phyloP scores from a whole-genome alignment of 169 alveolate species.

The Ichthyophthirius multifiliis region DNA sequence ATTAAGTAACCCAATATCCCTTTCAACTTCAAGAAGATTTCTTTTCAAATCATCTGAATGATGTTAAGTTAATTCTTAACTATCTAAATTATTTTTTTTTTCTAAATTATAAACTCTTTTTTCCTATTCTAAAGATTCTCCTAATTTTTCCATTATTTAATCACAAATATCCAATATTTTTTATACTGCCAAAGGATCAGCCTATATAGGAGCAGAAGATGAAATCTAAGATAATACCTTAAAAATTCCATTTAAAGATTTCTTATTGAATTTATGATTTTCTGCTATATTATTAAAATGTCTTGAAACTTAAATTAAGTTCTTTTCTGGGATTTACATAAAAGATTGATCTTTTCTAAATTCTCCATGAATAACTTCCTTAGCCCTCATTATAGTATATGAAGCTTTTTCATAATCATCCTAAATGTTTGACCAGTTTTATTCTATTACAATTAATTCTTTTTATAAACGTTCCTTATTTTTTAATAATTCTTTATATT shows the following conservation, averaged over 20 bases:
- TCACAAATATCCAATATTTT: constrained; percentile 16
- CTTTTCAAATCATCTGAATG: neutral
- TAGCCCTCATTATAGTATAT: too few species aligned
- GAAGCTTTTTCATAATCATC: too few species aligned
- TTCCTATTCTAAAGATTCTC: constrained; percentile 7
- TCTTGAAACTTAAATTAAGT: too few species aligned
- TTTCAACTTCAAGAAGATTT: neutral
- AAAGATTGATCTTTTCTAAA: too few species aligned
- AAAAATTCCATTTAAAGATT: neutral
- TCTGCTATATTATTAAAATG: too few species aligned
- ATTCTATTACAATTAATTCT: too few species aligned
- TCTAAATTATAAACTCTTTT: constrained; percentile 20
- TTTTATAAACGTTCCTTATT: too few species aligned
- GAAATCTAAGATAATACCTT: neutral
- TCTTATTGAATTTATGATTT: neutral
- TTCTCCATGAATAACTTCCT: too few species aligned
- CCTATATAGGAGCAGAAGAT: neutral
- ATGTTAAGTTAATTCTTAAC: neutral
- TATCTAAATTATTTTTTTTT: constrained; percentile 5
- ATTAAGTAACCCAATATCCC: neutral
- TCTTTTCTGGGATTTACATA: too few species aligned
- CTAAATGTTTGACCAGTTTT: too few species aligned
- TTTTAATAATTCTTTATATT: too few species aligned
- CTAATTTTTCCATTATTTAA: constrained; percentile 11
- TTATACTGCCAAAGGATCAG: constrained; percentile 25